These are phyloP conservation scores for Arabidopsis suecica DNA, from an alignment of 345 rosid genomes.

Conservation along the genomic window DNA sequence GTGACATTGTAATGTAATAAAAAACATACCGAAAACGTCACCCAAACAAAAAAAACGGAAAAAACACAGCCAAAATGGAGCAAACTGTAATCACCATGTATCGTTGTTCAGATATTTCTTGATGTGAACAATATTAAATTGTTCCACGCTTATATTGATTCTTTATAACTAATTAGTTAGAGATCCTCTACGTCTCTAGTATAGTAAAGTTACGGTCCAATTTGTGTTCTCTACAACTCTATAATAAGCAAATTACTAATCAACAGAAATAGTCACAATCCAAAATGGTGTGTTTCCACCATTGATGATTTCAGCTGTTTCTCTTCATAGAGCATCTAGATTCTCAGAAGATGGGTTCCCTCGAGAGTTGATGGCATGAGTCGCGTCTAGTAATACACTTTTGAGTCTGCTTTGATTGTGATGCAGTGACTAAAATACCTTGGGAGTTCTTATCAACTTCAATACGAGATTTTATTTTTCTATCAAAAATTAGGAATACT, in stretches of 20 bases:
- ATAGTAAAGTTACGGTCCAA: background rate
- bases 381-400: background rate
- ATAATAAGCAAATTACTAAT: too few species aligned
- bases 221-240: too few species aligned
- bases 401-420: background rate
- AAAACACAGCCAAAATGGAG: background rate
- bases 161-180: background rate
- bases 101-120: background rate
- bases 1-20: slow-evolving; percentile 41
- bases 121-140: background rate
- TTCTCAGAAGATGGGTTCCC: background rate
- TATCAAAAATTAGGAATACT: background rate
- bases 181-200: too few species aligned
- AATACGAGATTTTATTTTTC: background rate
- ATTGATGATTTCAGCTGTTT: background rate
- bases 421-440: background rate
- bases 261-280: too few species aligned
- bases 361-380: background rate
- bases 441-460: background rate
- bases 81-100: slow-evolving; percentile 4
- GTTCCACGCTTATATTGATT: slow-evolving; percentile 7
- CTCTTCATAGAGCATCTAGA: background rate
- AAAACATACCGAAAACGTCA: background rate
- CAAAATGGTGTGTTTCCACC: background rate
- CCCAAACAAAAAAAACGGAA: background rate